Base-by-base conservation (phyloP, 352 stramenopile genomes). In the Phytophthora foliorum region DNA sequence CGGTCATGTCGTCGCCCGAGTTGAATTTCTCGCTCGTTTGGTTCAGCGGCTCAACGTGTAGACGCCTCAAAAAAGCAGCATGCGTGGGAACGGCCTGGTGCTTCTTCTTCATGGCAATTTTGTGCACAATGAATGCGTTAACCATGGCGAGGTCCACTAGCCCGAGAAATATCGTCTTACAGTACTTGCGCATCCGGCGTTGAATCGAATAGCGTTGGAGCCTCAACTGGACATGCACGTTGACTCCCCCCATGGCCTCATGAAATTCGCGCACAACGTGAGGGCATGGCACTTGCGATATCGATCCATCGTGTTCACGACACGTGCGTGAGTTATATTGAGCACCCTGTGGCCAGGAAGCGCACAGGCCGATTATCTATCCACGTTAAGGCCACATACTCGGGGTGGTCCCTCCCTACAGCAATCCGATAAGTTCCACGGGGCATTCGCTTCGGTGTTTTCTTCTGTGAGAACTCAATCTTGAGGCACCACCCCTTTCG, bases 151-250 rank as follows among this genome's bases (percentile, higher is more conserved):
- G 6, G 10, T 36, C 31, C 31, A 36, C 31, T 36, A 36, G 10
- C 6, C 31, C 31, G 6, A 36, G 10, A 36, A 36, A 36, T 36
- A 36, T 36, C 6, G 31, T 36, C 31, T 36, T 36, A 10, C 10
- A 36, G 31, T 36, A 36, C 31, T 36, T 36, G 6, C 31, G 31
- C 31, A 36, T 36, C 6, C 31, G 31, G 6, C 31, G 31, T 36
- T 36, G 31, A 36, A 36, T 36, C 10, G 31, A 36, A 10, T 36
- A 36, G 6, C 48, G 22, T 16, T 55, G 48, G 2, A 71, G 38
- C 0, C 61, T 50, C n/a, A 74, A 25, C 36, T 74, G 65, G 31
- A 64, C 57, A 19, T 74, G 57, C 14, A 55, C 48, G 14, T 42
- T 25, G 7, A 60, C 59, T 6, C 49, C 45, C 24, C 61, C 52